phyloP scores from a whole-genome alignment of 768 basidiomycete genomes.

The Mrakia blollopis region DNA sequence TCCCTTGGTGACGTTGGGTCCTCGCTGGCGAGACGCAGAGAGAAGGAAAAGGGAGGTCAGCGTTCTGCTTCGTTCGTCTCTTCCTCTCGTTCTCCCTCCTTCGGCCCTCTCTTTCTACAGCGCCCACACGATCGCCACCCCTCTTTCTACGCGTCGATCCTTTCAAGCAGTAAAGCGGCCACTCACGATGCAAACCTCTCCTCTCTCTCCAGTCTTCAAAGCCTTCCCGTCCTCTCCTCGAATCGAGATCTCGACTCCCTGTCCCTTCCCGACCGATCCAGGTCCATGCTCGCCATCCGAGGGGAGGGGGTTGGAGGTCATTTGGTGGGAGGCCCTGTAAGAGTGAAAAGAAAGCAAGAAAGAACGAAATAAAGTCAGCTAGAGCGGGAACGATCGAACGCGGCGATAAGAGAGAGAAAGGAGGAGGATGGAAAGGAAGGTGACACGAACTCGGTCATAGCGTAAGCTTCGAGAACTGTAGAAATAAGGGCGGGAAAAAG shows the following conservation, averaged over 20 bases:
- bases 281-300: slow-evolving; percentile 39
- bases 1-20: slow-evolving; percentile 51
- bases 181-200: slow-evolving; percentile 51
- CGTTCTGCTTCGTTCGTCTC: background rate
- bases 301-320: slow-evolving; percentile 37
- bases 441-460: slow-evolving; percentile 50
- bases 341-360: background rate
- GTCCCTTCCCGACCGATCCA: slow-evolving; percentile 43
- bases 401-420: background rate
- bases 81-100: background rate
- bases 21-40: slow-evolving; percentile 42
- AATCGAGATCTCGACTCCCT: slow-evolving; percentile 44
- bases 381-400: background rate
- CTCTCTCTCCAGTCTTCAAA: slow-evolving; percentile 48
- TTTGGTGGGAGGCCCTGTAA: slow-evolving; percentile 42
- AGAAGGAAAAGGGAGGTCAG: background rate
- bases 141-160: too few species aligned
- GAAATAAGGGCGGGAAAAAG: background rate
- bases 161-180: too few species aligned
- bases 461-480: slow-evolving; percentile 57
- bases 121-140: too few species aligned
- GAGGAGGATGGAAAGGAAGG: too few species aligned
- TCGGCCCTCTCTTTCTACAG: background rate
- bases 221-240: slow-evolving; percentile 42
- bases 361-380: background rate